Base-by-base conservation (phyloP, 192 early-diverging fungal genomes). In the Linnemannia hyalina region DNA sequence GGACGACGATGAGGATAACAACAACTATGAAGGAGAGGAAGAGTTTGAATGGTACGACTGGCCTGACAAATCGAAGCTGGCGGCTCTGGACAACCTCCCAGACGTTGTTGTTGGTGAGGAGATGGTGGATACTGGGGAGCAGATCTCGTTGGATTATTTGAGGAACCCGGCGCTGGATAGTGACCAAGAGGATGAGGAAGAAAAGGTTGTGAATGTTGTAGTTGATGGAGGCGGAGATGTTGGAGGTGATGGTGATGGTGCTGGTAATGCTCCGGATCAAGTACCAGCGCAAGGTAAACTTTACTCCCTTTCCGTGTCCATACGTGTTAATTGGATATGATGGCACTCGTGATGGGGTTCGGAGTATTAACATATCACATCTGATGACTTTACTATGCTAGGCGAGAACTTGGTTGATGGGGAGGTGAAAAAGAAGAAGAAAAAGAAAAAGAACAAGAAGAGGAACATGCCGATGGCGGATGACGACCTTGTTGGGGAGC, bases 381-480 rank as follows among this genome's bases (percentile, higher is more conserved):
- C 49, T 52, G 18, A 52, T 16, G 1, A 2, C 11, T 49, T 49
- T 20, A 52, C 44, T 52, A 18, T 52, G 18, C 49, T 22, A 65
- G 60, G 29, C 60, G 26, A 11, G 10, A 57, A 57, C n/a, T 13
- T 65, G 16, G 55, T 10, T 23, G 55, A 52, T 16, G 35, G 23
- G 7, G 57, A 81, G 52, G 47, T 13, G 40, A 77, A 74, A 36
- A 82, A 77, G 60, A 82, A 76, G 36, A 81, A 68, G 36, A 82
- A 69, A 4, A 82, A 77, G 71, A 82, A 65, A 20, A 82, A 76
- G 41, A 82, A 82, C 11, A 73, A 63, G 15, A 68, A 73, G 41
- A 36, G 32, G n/a, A 74, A 74, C 35, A 68, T 57, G 13, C 81
- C 81, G 3, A 1, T 3, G 26, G 81, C 70, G 4, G 81, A 82